These are phyloP conservation scores for Coemansia sp. DNA, from an alignment of 192 early-diverging fungal species.

Conservation along the genomic window DNA sequence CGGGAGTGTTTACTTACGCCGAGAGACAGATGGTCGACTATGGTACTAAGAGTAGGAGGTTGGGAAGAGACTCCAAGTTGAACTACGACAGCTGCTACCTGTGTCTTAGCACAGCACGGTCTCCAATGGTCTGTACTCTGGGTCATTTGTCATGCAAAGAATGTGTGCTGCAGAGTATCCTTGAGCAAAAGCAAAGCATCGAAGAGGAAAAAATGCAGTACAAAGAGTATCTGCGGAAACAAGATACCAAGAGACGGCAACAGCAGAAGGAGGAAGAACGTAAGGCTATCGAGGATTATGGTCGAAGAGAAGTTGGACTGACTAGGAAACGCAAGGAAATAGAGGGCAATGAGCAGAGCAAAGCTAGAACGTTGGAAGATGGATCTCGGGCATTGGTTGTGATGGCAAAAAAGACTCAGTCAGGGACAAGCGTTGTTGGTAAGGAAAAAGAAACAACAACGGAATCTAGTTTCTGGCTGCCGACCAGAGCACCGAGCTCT, in stretches of 20 bases:
- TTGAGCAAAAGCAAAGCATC: slow-evolving; percentile 82
- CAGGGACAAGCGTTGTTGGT: background rate
- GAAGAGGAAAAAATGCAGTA: slow-evolving; percentile 48
- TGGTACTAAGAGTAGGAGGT: slow-evolving; percentile 78
- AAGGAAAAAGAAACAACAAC: too few relatives aligned
- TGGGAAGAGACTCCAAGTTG: slow-evolving; percentile 81
- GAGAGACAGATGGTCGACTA: slow-evolving; percentile 85
- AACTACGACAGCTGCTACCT: slow-evolving; percentile 85
- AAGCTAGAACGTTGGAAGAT: slow-evolving; percentile 22
- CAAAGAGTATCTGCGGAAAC: slow-evolving; percentile 46
- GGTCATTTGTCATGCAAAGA: slow-evolving; percentile 91
- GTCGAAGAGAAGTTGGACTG: slow-evolving; percentile 21
- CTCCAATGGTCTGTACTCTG: slow-evolving; percentile 18
- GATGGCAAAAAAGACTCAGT: background rate
- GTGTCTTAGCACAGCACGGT: slow-evolving; percentile 60
- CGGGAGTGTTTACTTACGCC: slow-evolving; percentile 87
- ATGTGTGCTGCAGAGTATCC: slow-evolving; percentile 80
- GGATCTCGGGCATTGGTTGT: background rate
- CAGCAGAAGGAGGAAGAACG: slow-evolving; percentile 1
- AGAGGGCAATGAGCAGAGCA: slow-evolving; percentile 4
- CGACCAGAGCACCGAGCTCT: slow-evolving; percentile 32
- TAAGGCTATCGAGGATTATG: slow-evolving; percentile 9
- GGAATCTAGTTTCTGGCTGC: slow-evolving; percentile 43
- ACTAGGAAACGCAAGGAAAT: background rate
- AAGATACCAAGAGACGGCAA: background rate